Evolutionary conservation across 768 basidiomycete genomes (phyloP).

Genomic region (Suillus discolor): DNA sequence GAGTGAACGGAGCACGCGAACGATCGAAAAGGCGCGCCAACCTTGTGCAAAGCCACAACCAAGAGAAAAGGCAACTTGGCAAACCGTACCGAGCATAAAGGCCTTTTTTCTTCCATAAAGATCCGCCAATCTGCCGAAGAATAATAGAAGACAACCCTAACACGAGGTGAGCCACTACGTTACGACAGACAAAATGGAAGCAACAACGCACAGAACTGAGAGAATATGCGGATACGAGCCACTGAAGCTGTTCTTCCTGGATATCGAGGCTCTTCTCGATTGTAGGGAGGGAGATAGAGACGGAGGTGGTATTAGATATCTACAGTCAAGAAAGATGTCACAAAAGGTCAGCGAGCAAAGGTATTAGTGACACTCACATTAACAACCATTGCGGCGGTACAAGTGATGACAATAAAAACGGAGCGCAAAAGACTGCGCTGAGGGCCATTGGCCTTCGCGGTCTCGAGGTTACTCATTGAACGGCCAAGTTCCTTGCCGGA

Average conservation of each 20-base stretch:
- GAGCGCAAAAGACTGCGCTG: constrained; percentile 28
- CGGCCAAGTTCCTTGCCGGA: constrained; percentile 18
- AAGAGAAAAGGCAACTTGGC: constrained; percentile 59
- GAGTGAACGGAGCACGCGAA: not conserved
- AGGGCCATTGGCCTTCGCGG: not conserved
- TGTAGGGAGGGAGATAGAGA: constrained; percentile 53
- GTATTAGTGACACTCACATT: constrained; percentile 28
- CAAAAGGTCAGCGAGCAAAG: not conserved
- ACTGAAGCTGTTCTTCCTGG: constrained; percentile 56
- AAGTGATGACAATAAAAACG: constrained; percentile 36
- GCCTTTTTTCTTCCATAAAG: constrained; percentile 72
- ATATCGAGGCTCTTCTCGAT: constrained; percentile 55
- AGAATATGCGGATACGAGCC: constrained; percentile 69
- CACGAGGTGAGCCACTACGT: not conserved
- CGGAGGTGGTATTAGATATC: constrained; percentile 42
- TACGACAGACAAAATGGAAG: not conserved
- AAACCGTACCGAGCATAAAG: constrained; percentile 62
- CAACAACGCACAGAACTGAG: constrained; percentile 61
- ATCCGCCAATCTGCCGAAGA: constrained; percentile 81
- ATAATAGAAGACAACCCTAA: constrained; percentile 77
- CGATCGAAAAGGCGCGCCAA: constrained; percentile 20
- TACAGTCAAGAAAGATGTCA: constrained; percentile 6
- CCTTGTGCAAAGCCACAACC: constrained; percentile 66
- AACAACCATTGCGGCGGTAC: constrained; percentile 42
- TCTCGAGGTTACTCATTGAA: constrained; percentile 13